Base-by-base conservation (phyloP, 1,284 basidiomycete genomes). In the Malassezia cuniculi region DNA sequence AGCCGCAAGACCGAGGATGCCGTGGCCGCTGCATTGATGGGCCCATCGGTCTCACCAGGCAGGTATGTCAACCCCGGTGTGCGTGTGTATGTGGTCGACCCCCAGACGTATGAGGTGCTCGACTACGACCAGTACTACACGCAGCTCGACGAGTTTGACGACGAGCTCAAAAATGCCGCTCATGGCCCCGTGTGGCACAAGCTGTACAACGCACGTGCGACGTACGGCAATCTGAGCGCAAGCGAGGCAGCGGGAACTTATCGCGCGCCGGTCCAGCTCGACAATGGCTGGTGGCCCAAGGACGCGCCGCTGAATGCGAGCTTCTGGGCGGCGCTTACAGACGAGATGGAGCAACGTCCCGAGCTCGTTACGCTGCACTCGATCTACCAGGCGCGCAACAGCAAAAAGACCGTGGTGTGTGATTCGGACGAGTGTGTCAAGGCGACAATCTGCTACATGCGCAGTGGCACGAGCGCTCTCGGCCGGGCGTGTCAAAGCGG, bases 361-460 rank as follows among this genome's bases (percentile, higher is more conserved):
- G 71, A 73, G 18, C 69, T 84, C 4, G 74, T 82, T 3, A 48
- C 80, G 74, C 71, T 69, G 15, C 84, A 82, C 70, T 80, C 76
- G 42, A 74, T 71, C 0, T 74, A 77, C 55, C 80, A 82, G 65
- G 79, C 80, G 28, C 81, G 82, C 63, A 71, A 73, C 39, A 79
- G 77, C 6, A 44, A 49, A 4, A 24, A 1, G 5, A 75, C 71
- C 2, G 15, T 3, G n/a, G 11, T 12, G 5, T 43, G 41, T 31
- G 26, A 15, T 25, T 48, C 36, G 2, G 73, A 72, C 11, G 72
- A 73, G 6, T 85, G 82, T 55, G 64, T 72, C 14, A 45, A 65
- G 3, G 81, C 81, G 5, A 81, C 75, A 66, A 77, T 84, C 29
- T 85, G 82, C 63, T 85, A 83, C 60, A 80, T 84, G 36, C 75